These are phyloP conservation scores for Pogostemon cablin DNA, from an alignment of 257 asterid species.

Conservation along the genomic window DNA sequence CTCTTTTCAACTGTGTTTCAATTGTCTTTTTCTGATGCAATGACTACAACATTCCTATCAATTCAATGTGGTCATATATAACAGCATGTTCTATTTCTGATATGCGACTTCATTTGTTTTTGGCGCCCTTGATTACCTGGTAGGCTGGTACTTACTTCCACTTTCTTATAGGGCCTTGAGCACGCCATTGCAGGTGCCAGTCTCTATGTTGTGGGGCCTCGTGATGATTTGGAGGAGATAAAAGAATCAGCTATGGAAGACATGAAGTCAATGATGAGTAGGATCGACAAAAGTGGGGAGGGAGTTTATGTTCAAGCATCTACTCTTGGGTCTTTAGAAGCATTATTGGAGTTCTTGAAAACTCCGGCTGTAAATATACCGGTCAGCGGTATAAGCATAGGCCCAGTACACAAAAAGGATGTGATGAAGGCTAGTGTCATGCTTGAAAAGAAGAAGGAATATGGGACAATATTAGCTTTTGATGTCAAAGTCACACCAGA, in stretches of 20 bases:
- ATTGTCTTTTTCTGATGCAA: not conserved
- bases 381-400: slow-evolving; percentile 96
- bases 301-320: slow-evolving; percentile 98
- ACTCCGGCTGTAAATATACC: slow-evolving; percentile 90
- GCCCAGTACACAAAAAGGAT: slow-evolving; percentile 92
- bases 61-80: not conserved
- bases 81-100: not conserved
- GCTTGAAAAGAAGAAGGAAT: slow-evolving; percentile 98
- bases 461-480: slow-evolving; percentile 87
- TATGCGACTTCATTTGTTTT: not conserved
- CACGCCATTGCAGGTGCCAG: slow-evolving; percentile 98
- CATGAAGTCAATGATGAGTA: slow-evolving; percentile 90
- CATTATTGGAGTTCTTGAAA: slow-evolving; percentile 90
- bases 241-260: slow-evolving; percentile 93
- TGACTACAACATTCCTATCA: too few species aligned
- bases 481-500: slow-evolving; percentile 93
- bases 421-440: slow-evolving; percentile 97
- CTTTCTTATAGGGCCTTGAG: slow-evolving; percentile 76
- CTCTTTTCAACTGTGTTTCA: not conserved
- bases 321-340: slow-evolving; percentile 96
- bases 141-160: not conserved
- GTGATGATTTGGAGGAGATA: slow-evolving; percentile 76
- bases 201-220: slow-evolving; percentile 85
- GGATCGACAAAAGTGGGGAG: slow-evolving; percentile 91
- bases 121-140: slow-evolving; percentile 28